Base-by-base conservation (phyloP, 192 early-diverging fungal species). In the Coemansia sp. region DNA sequence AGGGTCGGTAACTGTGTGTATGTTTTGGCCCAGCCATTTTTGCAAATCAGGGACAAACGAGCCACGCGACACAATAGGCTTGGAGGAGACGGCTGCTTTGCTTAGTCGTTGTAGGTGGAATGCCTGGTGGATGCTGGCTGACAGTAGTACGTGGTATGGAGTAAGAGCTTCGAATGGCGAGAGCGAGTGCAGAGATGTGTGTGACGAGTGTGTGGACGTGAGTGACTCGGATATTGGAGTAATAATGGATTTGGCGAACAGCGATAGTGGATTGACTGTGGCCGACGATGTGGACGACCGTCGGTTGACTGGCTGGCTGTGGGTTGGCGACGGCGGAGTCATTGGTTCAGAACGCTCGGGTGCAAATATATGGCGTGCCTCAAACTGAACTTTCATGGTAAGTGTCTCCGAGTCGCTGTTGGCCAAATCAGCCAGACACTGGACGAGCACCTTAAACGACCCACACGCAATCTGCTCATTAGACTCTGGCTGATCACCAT, bases 341-440 rank as follows among this genome's bases (percentile, higher is more conserved):
- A 14, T 9, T 17, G 47, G 6, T 17, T n/a, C 47, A 19, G 41
- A n/a, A 14, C 25, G 32, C n/a, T 38, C 38, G 48, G 39, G 37
- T 1, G 58, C 51, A 54, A 79, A 79, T 0, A 67, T 64, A 27
- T 73, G 66, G 9, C 67, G 66, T 12, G 63, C 66, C 54, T 79
- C 70, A 0, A 67, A 68, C 48, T 79, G 50, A 4, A 69, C 60
- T 23, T 79, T 79, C 51, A 61, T 69, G 4, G 63, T 45, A 23
- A 79, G 58, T 11, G 67, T 67, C 8, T 73, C 67, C 2, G 71
- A 23, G 43, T 48, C 61, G 48, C 67, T 70, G 63, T 79, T 79
- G 25, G 76, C 76, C 23, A 79, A 43, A 27, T 79, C 76, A 3
- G 66, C 52, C 52, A 79, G 60, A 19, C 76, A 64, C 57, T 73